These are phyloP conservation scores for Termitomyces sp. DNA, from an alignment of 768 basidiomycete genomes.

Conservation along the genomic window DNA sequence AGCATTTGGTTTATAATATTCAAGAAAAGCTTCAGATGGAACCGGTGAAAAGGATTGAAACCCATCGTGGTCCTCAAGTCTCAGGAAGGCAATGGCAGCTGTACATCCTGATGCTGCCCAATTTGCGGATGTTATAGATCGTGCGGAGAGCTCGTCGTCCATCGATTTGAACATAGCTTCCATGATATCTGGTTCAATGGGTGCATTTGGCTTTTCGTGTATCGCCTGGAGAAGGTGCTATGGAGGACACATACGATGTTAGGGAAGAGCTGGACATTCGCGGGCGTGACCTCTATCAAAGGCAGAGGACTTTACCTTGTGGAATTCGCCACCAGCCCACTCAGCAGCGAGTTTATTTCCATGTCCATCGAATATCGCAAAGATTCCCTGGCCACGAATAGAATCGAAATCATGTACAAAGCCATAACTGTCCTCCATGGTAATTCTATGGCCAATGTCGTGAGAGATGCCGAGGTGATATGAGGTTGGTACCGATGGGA, in stretches of 20 bases:
- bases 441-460: conserved; percentile 3
- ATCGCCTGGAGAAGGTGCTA: conserved; percentile 12
- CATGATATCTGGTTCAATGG: conserved; percentile 8
- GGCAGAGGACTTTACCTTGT: conserved; percentile 8
- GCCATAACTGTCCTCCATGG: conserved; percentile 16
- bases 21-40: background rate
- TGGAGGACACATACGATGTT: background rate
- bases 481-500: conserved; percentile 3
- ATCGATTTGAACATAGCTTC: conserved; percentile 10
- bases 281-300: background rate
- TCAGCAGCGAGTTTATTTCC: conserved; percentile 15
- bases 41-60: conserved; percentile 5
- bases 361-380: conserved; percentile 14
- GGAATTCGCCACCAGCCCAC: conserved; percentile 14
- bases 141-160: conserved; percentile 8
- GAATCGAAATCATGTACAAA: conserved; percentile 12
- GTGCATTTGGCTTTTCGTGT: conserved; percentile 9
- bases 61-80: conserved; percentile 11
- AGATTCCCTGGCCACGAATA: conserved; percentile 13
- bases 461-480: conserved; percentile 11
- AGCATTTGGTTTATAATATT: conserved; percentile 5
- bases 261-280: background rate
- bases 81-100: conserved; percentile 13
- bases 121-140: conserved; percentile 8
- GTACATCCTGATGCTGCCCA: conserved; percentile 16